These are phyloP conservation scores for Penicillium silybi DNA, from an alignment of 495 filamentous ascomycete genomes.

Conservation along the genomic window DNA sequence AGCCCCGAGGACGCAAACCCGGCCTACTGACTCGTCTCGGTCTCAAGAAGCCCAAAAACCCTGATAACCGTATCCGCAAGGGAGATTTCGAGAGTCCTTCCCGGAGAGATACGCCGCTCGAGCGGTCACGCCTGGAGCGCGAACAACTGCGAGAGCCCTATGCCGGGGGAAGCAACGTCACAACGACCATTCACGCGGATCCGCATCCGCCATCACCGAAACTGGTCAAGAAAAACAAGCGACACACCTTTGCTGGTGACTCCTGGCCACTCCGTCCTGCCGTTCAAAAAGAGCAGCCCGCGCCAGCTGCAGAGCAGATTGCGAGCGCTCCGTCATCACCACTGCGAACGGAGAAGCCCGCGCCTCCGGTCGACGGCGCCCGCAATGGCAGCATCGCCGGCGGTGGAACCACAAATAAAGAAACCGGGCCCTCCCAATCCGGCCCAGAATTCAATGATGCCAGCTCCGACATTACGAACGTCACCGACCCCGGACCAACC, in stretches of 20 bases:
- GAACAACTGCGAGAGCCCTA: constrained; percentile 15
- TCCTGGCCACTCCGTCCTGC: constrained; percentile 30
- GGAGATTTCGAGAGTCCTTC: constrained; percentile 26
- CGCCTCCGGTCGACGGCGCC: not conserved
- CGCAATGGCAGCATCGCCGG: constrained; percentile 9
- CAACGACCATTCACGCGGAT: not conserved
- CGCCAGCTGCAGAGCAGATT: constrained; percentile 12
- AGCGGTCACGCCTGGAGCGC: constrained; percentile 32
- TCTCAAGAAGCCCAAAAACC: constrained; percentile 34
- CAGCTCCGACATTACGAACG: constrained; percentile 18
- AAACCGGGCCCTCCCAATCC: constrained; percentile 9
- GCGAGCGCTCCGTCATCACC: constrained; percentile 10
- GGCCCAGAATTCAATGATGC: constrained; percentile 19
- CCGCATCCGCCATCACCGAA: constrained; percentile 20
- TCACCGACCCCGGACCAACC: constrained; percentile 5
- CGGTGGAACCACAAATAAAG: constrained; percentile 9
- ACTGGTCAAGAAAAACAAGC: constrained; percentile 29
- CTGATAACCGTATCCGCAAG: constrained; percentile 31
- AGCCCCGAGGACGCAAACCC: constrained; percentile 33
- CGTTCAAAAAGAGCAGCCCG: constrained; percentile 7
- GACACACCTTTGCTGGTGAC: constrained; percentile 14
- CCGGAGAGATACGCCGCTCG: constrained; percentile 32
- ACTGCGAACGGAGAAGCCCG: constrained; percentile 8
- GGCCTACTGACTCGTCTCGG: constrained; percentile 41
- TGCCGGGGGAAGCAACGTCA: not conserved